These are phyloP conservation scores for Vicia faba DNA, from an alignment of 306 rosid genomes.

Conservation along the genomic window DNA sequence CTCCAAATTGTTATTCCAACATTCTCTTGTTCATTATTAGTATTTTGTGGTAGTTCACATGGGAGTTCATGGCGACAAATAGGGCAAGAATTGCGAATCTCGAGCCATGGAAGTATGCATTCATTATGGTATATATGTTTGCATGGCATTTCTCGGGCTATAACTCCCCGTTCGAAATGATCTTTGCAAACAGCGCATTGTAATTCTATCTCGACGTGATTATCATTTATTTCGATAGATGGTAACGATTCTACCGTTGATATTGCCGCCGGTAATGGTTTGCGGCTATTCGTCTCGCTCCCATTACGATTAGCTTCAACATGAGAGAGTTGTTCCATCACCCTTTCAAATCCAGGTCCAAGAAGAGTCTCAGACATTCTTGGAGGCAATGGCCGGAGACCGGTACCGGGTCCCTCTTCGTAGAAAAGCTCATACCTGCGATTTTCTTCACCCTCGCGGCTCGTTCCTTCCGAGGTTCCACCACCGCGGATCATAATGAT, in stretches of 20 bases:
- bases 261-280: constrained; percentile 50
- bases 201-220: constrained; percentile 43
- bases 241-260: constrained; percentile 60
- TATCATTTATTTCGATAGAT: constrained; percentile 41
- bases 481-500: constrained; percentile 60
- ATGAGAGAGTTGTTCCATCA: constrained; percentile 58
- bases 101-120: constrained; percentile 78
- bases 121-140: constrained; percentile 71
- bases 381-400: constrained; percentile 61
- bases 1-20: constrained; percentile 75
- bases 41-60: not conserved
- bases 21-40: constrained; percentile 35
- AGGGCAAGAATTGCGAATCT: constrained; percentile 65
- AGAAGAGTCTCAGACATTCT: constrained; percentile 68
- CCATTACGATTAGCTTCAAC: constrained; percentile 47
- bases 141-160: constrained; percentile 50
- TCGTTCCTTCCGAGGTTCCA: constrained; percentile 35
- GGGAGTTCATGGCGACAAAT: constrained; percentile 54
- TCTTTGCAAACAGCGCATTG: constrained; percentile 83
- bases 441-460: constrained; percentile 31
- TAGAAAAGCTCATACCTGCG: constrained; percentile 58
- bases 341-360: constrained; percentile 69
- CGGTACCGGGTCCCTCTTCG: constrained; percentile 59
- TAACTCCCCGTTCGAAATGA: constrained; percentile 45
- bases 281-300: constrained; percentile 25